Evolutionary conservation across 1,284 basidiomycete genomes (phyloP).

Genomic region (Prillingera fragicola): DNA sequence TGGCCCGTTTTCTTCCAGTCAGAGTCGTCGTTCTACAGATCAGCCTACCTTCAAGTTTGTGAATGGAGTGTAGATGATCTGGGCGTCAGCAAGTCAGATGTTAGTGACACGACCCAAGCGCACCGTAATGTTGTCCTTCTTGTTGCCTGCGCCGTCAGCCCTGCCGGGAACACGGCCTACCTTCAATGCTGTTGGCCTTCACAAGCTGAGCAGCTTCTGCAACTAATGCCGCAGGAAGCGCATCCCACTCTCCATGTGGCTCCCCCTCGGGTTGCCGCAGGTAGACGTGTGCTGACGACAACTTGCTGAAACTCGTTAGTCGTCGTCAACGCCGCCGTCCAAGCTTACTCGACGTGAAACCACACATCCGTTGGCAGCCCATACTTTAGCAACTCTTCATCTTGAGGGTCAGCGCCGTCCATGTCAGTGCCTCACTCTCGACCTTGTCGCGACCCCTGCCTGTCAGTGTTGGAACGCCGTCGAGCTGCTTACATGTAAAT

Average conservation of each 20-base stretch:
- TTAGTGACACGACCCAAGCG: slow-evolving; percentile 3
- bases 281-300: slow-evolving; percentile 92
- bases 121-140: slow-evolving; percentile 80
- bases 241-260: slow-evolving; percentile 64
- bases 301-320: slow-evolving; percentile 60
- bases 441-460: no score
- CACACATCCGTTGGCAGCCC: slow-evolving; percentile 59
- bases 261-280: slow-evolving; percentile 74
- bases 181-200: slow-evolving; percentile 96
- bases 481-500: slow-evolving; percentile 63
- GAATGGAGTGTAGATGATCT: slow-evolving; percentile 86
- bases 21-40: background rate
- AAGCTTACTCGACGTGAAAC: slow-evolving; percentile 55
- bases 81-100: background rate
- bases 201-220: slow-evolving; percentile 88
- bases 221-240: slow-evolving; percentile 71
- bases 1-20: slow-evolving; percentile 83
- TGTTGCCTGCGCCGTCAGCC: slow-evolving; percentile 64
- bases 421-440: slow-evolving; percentile 3
- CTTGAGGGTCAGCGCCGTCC: slow-evolving; percentile 60
- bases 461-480: no score
- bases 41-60: slow-evolving; percentile 74
- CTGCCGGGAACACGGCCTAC: slow-evolving; percentile 46
- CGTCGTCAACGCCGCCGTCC: background rate
- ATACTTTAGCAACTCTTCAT: slow-evolving; percentile 90